Percentiles rank a stretch among this genome's conserved stretches.
These are phyloP conservation scores for Coemansia sp. DNA, from an alignment of 192 early-diverging fungal species.

Conservation along the genomic window DNA sequence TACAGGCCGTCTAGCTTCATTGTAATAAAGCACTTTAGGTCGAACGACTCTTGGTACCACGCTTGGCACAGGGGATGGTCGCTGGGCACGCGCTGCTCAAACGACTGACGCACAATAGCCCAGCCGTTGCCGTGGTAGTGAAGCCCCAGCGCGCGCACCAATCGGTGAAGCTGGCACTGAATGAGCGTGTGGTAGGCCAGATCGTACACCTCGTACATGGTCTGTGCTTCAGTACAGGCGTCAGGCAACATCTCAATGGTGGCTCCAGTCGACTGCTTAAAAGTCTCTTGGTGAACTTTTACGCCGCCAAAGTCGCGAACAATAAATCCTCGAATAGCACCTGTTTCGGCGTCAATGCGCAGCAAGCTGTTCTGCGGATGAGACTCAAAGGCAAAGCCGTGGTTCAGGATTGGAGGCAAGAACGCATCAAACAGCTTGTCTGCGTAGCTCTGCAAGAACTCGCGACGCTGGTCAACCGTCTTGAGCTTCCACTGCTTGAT, in stretches of 20 bases:
- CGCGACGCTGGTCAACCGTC: constrained; percentile 38
- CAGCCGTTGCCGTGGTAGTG: constrained; percentile 62
- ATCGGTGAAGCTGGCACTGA: constrained; percentile 59
- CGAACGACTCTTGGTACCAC: constrained; percentile 53
- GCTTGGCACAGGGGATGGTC: constrained; percentile 47
- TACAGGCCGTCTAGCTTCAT: constrained; percentile 72
- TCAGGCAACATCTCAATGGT: constrained; percentile 58
- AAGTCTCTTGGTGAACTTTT: constrained; percentile 59
- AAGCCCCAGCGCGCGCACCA: constrained; percentile 61
- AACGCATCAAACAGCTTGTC: constrained; percentile 58
- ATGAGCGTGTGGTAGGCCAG: constrained; percentile 65
- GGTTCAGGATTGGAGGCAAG: constrained; percentile 58
- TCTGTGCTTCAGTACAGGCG: constrained; percentile 57
- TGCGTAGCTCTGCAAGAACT: constrained; percentile 55
- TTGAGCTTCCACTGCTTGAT: constrained; percentile 53
- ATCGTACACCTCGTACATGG: constrained; percentile 54
- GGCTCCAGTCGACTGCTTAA: constrained; percentile 48
- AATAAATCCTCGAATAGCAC: constrained; percentile 59
- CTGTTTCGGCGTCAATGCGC: constrained; percentile 54
- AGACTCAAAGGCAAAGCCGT: constrained; percentile 68
- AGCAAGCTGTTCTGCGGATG: constrained; percentile 66
- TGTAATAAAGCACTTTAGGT: constrained; percentile 62
- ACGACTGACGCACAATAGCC: constrained; percentile 55
- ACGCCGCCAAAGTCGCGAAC: constrained; percentile 71
- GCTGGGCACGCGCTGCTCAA: constrained; percentile 51